Evolutionary conservation across 2,329 filamentous ascomycete species (phyloP).

Genomic region (Fusarium odoratissimum): DNA sequence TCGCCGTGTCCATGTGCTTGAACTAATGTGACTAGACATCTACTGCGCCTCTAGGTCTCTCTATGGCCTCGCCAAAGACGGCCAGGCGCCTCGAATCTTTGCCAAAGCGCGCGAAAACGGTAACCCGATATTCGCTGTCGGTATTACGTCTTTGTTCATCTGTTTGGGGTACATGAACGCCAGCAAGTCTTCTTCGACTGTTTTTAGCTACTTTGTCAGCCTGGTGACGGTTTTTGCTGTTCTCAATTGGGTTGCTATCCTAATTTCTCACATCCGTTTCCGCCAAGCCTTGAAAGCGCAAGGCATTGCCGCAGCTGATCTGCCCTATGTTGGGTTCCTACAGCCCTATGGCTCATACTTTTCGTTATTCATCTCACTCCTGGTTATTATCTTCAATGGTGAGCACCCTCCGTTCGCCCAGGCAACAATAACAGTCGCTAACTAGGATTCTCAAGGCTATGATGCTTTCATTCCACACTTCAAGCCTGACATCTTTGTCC

Average conservation of each 20-base stretch:
- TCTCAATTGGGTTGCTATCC: conserved; percentile 57
- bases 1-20: no score
- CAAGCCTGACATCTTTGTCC: conserved; percentile 71
- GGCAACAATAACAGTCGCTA: no score
- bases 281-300: conserved; percentile 52
- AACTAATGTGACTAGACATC: not conserved
- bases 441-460: not conserved
- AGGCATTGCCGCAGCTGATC: conserved; percentile 46
- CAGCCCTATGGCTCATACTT: conserved; percentile 55
- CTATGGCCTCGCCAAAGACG: conserved; percentile 50
- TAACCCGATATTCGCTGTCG: conserved; percentile 56
- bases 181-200: conserved; percentile 46
- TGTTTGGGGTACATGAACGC: conserved; percentile 56
- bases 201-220: conserved; percentile 58
- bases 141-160: conserved; percentile 49
- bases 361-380: conserved; percentile 45
- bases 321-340: conserved; percentile 54
- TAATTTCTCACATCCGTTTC: conserved; percentile 55
- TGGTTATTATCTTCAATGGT: conserved; percentile 68
- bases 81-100: conserved; percentile 50
- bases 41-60: conserved; percentile 57
- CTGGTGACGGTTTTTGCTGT: conserved; percentile 57
- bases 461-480: conserved; percentile 62
- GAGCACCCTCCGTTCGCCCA: no score
- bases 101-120: conserved; percentile 51